These are phyloP conservation scores for Mimosa pudica DNA, from an alignment of 306 rosid genomes.

Conservation along the genomic window DNA sequence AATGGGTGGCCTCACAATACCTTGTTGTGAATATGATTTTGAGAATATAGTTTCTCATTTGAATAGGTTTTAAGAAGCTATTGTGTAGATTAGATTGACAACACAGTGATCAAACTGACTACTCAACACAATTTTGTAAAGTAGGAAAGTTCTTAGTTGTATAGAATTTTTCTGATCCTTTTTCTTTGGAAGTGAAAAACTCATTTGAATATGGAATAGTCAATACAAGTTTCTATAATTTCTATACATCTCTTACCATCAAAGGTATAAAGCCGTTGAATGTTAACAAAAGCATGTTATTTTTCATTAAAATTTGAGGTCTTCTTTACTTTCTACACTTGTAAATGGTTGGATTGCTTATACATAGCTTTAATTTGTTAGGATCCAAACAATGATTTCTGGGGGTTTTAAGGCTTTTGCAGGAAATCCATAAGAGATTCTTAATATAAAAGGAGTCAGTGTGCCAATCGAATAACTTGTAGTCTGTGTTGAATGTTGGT, in stretches of 20 bases:
- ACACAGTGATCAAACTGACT: not conserved
- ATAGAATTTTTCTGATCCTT: not conserved
- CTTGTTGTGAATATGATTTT: constrained; percentile 39
- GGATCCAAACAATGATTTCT: not conserved
- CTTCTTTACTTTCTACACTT: not conserved
- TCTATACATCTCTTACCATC: not conserved
- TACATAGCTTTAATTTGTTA: not conserved
- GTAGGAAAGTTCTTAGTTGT: not conserved
- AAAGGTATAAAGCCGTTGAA: not conserved
- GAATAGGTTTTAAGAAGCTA: not conserved
- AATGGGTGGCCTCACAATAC: constrained; percentile 50
- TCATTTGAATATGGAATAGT: constrained; percentile 1
- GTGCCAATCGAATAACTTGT: too few relatives aligned
- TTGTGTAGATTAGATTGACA: not conserved
- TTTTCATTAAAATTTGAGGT: not conserved
- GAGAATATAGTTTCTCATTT: constrained; percentile 31
- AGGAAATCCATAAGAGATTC: not conserved
- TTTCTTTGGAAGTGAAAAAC: not conserved
- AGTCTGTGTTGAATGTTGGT: too few relatives aligned
- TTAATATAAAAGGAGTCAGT: not conserved
- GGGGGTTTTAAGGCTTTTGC: too few relatives aligned
- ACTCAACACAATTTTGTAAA: constrained; percentile 21
- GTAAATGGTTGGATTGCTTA: not conserved
- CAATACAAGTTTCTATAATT: not conserved
- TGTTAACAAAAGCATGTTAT: not conserved